A percentile compares a stretch with the other conserved stretches of the same genome.
phyloP scores from a whole-genome alignment of 1,284 basidiomycete species.

The Serendipita sp. region DNA sequence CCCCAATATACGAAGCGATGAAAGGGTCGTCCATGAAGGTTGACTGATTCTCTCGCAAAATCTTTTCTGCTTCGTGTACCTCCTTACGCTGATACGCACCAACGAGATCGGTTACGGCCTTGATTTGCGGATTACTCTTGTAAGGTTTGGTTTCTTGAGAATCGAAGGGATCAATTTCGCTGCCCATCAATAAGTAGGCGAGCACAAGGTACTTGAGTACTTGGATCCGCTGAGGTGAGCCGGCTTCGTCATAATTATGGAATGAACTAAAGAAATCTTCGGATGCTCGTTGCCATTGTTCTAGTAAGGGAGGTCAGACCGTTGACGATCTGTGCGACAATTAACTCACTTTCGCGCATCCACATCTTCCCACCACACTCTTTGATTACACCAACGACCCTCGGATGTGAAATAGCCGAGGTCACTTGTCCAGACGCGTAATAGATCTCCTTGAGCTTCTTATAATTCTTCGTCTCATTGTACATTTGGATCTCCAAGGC shows the following conservation, averaged over 20 bases:
- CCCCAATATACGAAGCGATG: conserved; percentile 87
- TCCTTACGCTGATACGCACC: conserved; percentile 92
- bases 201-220: conserved; percentile 97
- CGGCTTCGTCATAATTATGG: conserved; percentile 96
- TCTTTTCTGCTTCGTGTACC: conserved; percentile 91
- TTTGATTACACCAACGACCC: conserved; percentile 97
- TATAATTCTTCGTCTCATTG: conserved; percentile 87
- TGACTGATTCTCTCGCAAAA: conserved; percentile 77
- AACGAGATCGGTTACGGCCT: conserved; percentile 94
- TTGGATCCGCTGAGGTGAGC: conserved; percentile 90
- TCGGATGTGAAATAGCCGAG: conserved; percentile 94
- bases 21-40: conserved; percentile 94
- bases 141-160: conserved; percentile 99
- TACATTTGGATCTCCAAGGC: conserved; percentile 99
- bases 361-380: conserved; percentile 99
- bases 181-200: conserved; percentile 96
- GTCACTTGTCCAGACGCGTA: conserved; percentile 86
- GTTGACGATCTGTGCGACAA: conserved; percentile 8
- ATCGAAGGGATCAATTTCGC: conserved; percentile 98
- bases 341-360: conserved; percentile 88
- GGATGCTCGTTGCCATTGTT: conserved; percentile 91
- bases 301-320: conserved; percentile 25
- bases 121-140: conserved; percentile 91
- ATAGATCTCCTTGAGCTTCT: conserved; percentile 98
- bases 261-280: conserved; percentile 99